Evolutionary conservation across 1,284 basidiomycete genomes (phyloP).

Genomic region (Cutaneotrichosporon cavernicola): DNA sequence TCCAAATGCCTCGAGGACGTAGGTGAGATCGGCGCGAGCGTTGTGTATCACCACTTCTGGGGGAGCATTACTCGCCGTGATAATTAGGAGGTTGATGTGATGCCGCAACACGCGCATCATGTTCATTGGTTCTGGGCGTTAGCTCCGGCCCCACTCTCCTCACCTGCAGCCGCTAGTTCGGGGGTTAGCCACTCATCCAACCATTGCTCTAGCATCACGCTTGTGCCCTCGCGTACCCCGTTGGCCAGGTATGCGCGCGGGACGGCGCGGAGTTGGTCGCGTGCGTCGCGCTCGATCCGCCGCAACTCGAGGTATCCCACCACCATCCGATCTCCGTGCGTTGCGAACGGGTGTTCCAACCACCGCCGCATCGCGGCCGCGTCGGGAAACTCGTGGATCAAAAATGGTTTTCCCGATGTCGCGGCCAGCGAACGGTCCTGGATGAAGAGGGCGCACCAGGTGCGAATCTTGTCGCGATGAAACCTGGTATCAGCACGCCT

Average conservation of each 20-base stretch:
- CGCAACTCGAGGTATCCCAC: slow-evolving; percentile 12
- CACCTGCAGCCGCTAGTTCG: slow-evolving; percentile 5
- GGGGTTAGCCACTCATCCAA: slow-evolving; percentile 4
- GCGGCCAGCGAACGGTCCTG: slow-evolving; percentile 9
- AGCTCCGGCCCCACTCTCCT: not conserved
- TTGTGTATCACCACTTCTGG: not conserved
- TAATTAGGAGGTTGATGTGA: slow-evolving; percentile 17
- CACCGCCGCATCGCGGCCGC: not conserved
- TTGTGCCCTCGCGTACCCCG: slow-evolving; percentile 4
- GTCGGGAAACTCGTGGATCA: slow-evolving; percentile 7
- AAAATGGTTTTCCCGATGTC: slow-evolving; percentile 2
- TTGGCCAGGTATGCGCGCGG: slow-evolving; percentile 9
- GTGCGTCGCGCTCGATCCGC: slow-evolving; percentile 10
- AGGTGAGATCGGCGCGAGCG: slow-evolving; percentile 5
- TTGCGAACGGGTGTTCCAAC: slow-evolving; percentile 10
- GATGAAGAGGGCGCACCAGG: slow-evolving; percentile 9
- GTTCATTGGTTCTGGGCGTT: slow-evolving; percentile 9
- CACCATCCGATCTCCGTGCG: slow-evolving; percentile 11
- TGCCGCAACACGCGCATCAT: slow-evolving; percentile 10
- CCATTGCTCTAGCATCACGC: slow-evolving; percentile 9
- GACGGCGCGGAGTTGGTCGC: slow-evolving; percentile 1
- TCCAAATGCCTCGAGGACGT: not conserved
- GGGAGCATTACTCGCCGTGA: not conserved
- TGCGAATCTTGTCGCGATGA: slow-evolving; percentile 11
- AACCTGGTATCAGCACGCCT: slow-evolving; percentile 8